These are phyloP conservation scores for Paramecium biaurelia DNA, from an alignment of 73 alveolate genomes.

Conservation along the genomic window DNA sequence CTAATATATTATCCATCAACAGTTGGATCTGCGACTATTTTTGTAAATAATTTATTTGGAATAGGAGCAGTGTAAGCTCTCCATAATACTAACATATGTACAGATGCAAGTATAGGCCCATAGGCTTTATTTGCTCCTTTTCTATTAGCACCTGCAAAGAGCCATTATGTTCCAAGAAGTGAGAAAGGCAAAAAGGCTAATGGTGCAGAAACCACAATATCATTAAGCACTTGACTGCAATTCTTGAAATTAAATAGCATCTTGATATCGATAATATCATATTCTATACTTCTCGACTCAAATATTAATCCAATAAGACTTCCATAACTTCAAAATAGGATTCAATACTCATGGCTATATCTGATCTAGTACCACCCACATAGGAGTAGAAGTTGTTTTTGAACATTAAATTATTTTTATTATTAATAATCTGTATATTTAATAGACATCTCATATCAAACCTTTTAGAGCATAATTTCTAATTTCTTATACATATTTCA, in stretches of 20 bases:
- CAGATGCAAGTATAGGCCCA: not conserved
- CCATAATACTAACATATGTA: constrained; percentile 23
- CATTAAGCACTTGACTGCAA: not conserved
- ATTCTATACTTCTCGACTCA: constrained; percentile 44
- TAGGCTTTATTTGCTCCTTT: constrained; percentile 24
- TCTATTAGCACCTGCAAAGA: not conserved
- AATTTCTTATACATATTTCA: not conserved
- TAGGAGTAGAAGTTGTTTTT: constrained; percentile 19
- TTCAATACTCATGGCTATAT: not conserved
- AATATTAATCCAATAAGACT: constrained; percentile 30
- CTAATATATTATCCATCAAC: constrained; percentile 43
- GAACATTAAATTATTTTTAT: not conserved
- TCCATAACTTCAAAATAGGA: constrained; percentile 5
- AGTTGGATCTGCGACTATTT: constrained; percentile 38
- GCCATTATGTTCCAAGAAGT: not conserved
- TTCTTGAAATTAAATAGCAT: constrained; percentile 45
- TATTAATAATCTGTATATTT: not conserved
- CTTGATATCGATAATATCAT: not conserved
- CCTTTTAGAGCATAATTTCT: not conserved
- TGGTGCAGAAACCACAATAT: not conserved
- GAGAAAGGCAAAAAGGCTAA: not conserved
- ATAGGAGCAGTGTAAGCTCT: constrained; percentile 37
- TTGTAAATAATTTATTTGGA: constrained; percentile 19
- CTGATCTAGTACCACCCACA: constrained; percentile 36
- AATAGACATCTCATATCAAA: not conserved